A percentile compares a stretch with the other conserved stretches of the same genome.
Conservation (phyloP, 129 eudicot species). For the Lonicera japonica region DNA sequence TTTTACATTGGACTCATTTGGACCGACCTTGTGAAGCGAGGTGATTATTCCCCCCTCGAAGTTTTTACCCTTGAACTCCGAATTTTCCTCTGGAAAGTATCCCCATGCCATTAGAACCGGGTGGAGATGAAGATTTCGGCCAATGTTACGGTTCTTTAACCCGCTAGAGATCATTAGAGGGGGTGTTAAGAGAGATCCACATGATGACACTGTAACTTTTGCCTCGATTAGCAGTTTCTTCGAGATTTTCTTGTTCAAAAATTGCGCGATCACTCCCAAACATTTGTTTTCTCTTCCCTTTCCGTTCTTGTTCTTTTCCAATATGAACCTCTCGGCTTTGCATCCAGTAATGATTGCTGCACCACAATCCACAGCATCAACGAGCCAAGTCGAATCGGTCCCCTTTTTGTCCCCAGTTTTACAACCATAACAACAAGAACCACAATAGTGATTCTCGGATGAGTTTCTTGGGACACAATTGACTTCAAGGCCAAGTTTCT, state of each 20-base stretch:
- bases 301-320: conserved; percentile 25
- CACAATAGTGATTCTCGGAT: conserved; percentile 64
- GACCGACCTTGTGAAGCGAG: conserved; percentile 43
- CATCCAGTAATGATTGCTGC: conserved; percentile 80
- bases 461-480: conserved; percentile 61
- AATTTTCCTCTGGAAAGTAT: conserved; percentile 56
- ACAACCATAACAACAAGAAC: conserved; percentile 82
- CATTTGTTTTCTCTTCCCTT: conserved; percentile 43
- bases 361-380: conserved; percentile 72
- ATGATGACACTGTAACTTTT: conserved; percentile 65
- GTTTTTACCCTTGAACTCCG: conserved; percentile 41
- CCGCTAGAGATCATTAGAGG: conserved; percentile 80
- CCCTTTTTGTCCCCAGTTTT: conserved; percentile 71
- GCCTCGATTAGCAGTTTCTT: conserved; percentile 63
- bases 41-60: conserved; percentile 78
- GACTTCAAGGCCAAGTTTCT: conserved; percentile 62
- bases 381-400: conserved; percentile 85
- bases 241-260: conserved; percentile 25
- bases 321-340: conserved; percentile 54
- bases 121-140: conserved; percentile 71
- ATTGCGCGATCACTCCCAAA: conserved; percentile 46
- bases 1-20: conserved; percentile 22
- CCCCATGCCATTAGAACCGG: conserved; percentile 96
- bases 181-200: conserved; percentile 79
- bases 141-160: conserved; percentile 58